phyloP scores from a whole-genome alignment of 192 early-diverging fungal genomes.

The Pecoramyces ruminantium region DNA sequence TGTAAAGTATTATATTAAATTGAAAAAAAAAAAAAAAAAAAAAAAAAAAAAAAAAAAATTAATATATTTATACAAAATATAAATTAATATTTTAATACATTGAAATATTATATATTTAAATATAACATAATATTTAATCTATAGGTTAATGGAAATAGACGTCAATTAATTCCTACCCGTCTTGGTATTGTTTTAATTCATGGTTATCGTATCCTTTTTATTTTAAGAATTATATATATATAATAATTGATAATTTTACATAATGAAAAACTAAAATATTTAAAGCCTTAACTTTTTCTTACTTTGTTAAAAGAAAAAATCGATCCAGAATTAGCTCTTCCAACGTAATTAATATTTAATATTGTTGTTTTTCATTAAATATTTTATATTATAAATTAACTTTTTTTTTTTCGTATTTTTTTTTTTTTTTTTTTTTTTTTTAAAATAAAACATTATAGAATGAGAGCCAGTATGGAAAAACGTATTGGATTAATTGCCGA shows the following conservation, averaged over 20 bases:
- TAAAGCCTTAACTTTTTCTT: neutral
- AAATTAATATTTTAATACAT: too few relatives aligned
- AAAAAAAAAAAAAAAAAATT: too few relatives aligned
- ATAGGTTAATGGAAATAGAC: constrained; percentile 12
- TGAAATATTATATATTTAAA: too few relatives aligned
- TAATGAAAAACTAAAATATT: too few relatives aligned
- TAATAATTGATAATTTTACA: too few relatives aligned
- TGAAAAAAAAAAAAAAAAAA: too few relatives aligned
- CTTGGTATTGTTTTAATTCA: constrained; percentile 32
- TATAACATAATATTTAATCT: too few relatives aligned
- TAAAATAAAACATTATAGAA: constrained; percentile 5
- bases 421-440: neutral
- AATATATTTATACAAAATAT: too few relatives aligned
- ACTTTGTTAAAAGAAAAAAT: constrained; percentile 19
- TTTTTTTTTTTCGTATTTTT: too few relatives aligned
- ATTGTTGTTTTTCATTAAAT: neutral
- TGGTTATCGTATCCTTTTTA: constrained; percentile 9
- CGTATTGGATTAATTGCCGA: constrained; percentile 23
- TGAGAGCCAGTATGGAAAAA: constrained; percentile 29
- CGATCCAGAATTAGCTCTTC: constrained; percentile 20
- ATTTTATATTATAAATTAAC: too few relatives aligned
- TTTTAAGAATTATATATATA: neutral
- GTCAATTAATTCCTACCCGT: constrained; percentile 25
- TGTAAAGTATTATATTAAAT: neutral
- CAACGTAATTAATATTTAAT: constrained; percentile 3